These are phyloP conservation scores for Eragrostis nindensis DNA, from an alignment of 176 grass and related monocot genomes.

Conservation along the genomic window DNA sequence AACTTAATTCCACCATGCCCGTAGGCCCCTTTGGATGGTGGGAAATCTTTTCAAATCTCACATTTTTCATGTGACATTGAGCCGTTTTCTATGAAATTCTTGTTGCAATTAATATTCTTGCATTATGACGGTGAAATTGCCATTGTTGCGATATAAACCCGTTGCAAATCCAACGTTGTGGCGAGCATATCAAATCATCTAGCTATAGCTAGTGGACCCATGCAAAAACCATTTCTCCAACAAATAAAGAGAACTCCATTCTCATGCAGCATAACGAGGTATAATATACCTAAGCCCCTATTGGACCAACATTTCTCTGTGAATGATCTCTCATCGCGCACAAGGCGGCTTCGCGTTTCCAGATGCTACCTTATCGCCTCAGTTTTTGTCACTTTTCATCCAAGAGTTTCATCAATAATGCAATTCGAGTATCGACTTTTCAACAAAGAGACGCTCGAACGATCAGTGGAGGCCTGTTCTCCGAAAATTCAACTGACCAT, in stretches of 20 bases:
- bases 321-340: constrained; percentile 9
- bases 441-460: too few species aligned
- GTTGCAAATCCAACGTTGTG: background rate
- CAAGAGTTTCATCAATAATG: too few species aligned
- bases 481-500: too few species aligned
- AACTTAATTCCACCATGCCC: too few species aligned
- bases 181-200: constrained; percentile 1
- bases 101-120: too few species aligned
- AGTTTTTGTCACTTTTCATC: background rate
- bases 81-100: too few species aligned
- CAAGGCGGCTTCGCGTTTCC: background rate
- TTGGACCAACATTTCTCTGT: background rate
- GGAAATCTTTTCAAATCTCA: too few species aligned
- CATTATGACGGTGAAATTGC: background rate
- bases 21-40: too few species aligned
- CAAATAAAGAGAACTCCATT: too few species aligned
- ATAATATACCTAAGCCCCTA: background rate
- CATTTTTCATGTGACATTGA: too few species aligned
- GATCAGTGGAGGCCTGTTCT: too few species aligned
- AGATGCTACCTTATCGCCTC: background rate
- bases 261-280: constrained; percentile 13
- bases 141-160: background rate
- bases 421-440: too few species aligned
- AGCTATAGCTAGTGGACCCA: constrained; percentile 21
- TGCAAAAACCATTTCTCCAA: background rate